Conservation (phyloP, 768 basidiomycete genomes). For the Boletus tomentosulus region DNA sequence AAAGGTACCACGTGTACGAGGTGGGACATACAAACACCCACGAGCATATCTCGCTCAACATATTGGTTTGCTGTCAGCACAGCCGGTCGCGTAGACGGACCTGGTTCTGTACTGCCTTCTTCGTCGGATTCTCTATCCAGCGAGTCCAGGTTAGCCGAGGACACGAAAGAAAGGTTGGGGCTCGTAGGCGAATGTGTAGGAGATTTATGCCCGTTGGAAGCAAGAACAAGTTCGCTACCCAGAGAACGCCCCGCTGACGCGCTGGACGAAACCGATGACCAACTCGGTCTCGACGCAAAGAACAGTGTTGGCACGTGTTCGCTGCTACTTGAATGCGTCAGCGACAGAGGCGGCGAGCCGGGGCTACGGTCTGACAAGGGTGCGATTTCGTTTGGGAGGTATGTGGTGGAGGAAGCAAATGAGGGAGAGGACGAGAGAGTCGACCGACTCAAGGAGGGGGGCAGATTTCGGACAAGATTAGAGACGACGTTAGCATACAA, state of each 20-base stretch:
- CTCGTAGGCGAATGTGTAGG: slow-evolving; percentile 19
- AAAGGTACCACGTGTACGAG: background rate
- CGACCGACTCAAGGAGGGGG: slow-evolving; percentile 9
- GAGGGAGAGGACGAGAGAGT: slow-evolving; percentile 8
- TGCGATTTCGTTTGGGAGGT: slow-evolving; percentile 11
- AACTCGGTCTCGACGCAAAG: slow-evolving; percentile 18
- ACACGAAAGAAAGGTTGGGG: slow-evolving; percentile 18
- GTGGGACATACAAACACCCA: slow-evolving; percentile 57
- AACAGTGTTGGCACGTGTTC: slow-evolving; percentile 14
- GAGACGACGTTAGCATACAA: slow-evolving; percentile 26
- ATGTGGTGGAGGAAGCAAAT: slow-evolving; percentile 1
- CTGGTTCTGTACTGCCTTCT: slow-evolving; percentile 9
- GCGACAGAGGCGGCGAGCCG: slow-evolving; percentile 13
- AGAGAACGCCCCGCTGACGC: slow-evolving; percentile 8
- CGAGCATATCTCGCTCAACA: slow-evolving; percentile 53
- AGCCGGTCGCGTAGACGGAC: slow-evolving; percentile 11
- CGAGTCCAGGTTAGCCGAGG: slow-evolving; percentile 10
- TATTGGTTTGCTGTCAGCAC: slow-evolving; percentile 37
- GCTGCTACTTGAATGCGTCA: slow-evolving; percentile 11
- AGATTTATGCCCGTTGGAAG: slow-evolving; percentile 16
- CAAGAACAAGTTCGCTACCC: slow-evolving; percentile 11
- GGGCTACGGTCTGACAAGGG: slow-evolving; percentile 10
- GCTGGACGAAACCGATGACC: slow-evolving; percentile 24
- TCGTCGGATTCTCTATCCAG: slow-evolving; percentile 21
- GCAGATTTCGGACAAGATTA: slow-evolving; percentile 11